Conservation (phyloP, 768 basidiomycete species). For the Nidularia pulvinata region DNA sequence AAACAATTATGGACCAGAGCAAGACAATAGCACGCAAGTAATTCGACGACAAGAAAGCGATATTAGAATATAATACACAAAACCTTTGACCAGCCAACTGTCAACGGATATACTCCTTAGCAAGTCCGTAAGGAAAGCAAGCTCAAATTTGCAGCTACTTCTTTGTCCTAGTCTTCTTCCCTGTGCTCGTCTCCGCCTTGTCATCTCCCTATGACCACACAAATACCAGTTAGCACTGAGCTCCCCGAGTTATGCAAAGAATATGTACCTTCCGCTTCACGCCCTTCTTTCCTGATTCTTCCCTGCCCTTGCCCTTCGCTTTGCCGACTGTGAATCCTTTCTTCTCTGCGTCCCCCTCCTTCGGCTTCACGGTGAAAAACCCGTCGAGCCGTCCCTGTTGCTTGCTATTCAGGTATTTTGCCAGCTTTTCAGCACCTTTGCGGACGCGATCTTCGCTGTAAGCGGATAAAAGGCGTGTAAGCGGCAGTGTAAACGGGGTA, state of each 20-base stretch:
- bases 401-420: constrained; percentile 84
- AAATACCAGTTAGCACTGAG: neutral
- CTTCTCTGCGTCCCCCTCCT: constrained; percentile 36
- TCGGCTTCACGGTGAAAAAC: constrained; percentile 83
- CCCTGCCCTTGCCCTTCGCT: constrained; percentile 26
- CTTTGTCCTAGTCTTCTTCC: constrained; percentile 40
- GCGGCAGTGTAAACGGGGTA: neutral
- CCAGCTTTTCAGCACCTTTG: constrained; percentile 91
- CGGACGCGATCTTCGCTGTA: constrained; percentile 94
- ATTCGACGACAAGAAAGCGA: too few relatives aligned
- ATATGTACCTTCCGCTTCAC: constrained; percentile 8
- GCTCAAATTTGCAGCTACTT: constrained; percentile 19
- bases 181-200: constrained; percentile 30
- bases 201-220: constrained; percentile 30
- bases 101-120: too few relatives aligned
- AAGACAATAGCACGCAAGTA: too few relatives aligned
- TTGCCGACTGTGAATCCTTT: constrained; percentile 28
- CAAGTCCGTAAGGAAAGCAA: too few relatives aligned
- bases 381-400: constrained; percentile 97
- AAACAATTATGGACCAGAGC: too few relatives aligned
- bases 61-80: too few relatives aligned
- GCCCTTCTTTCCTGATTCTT: constrained; percentile 17
- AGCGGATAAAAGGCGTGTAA: constrained; percentile 1
- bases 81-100: too few relatives aligned
- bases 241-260: neutral